Base-by-base conservation (phyloP, 1,139 yeast species). In the Saccharomyces hybrid region DNA sequence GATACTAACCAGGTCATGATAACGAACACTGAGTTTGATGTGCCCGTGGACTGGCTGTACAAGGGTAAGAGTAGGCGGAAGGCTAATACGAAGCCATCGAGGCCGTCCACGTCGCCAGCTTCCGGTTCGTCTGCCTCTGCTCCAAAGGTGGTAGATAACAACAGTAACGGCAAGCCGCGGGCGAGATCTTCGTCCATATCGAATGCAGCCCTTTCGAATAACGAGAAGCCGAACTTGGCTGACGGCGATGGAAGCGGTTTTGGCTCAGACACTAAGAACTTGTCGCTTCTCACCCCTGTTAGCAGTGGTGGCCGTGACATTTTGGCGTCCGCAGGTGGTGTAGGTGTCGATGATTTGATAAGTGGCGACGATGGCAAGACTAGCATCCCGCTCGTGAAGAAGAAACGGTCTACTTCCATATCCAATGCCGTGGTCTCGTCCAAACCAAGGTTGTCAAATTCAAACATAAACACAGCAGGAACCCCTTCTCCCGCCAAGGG, bases 31-130 rank as follows among this genome's bases (percentile, higher is more conserved):
- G 69, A 64, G 46, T 60, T 66, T 28, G 71, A 68, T 56, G 64
- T 68, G 29, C 66, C 67, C 8, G 65, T 63, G 8, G 72, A 67
- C 48, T 68, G 72, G 72, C 55, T 68, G 46, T 68, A 68, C 56
- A 66, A 61, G 53, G 65, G 66, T 3, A 62, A 61, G 49, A 57
- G 57, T 14, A 57, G 47, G 44, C 25, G 41, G 4, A 55, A 53
- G 44, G 26, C 42, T 44, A 49, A 46, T 47, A 38, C 51, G 1
- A 28, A 41, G 48, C 19, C 47, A 32, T 32, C 48, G 46, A 41
- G 26, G 29, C 29, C 47, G 3, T 19, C 34, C 5, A 25, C 47
- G 16, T 16, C 47, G 11, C 16, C 50, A 26, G 25, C 49, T 4
- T 38, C 42, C 8, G 5, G 13, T 19, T 38, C 44, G 1, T 16